A percentile compares a stretch with the other conserved stretches of the same genome.
phyloP scores from a whole-genome alignment of 1,284 basidiomycete species.

The Phlebopus sp. region DNA sequence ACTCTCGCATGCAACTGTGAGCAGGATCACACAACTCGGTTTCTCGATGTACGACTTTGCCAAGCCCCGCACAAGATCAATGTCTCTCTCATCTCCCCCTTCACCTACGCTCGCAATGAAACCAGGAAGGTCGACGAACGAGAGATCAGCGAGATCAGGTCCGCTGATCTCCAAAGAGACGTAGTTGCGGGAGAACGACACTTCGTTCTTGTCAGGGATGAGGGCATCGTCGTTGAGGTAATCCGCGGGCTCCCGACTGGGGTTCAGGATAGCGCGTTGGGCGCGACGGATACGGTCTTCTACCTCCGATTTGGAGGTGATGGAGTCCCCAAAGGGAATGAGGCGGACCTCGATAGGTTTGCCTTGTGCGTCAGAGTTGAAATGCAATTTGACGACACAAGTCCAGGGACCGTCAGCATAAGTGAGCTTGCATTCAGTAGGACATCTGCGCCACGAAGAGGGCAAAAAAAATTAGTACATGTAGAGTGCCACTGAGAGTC shows the following conservation, averaged over 20 bases:
- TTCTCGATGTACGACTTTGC: conserved; percentile 60
- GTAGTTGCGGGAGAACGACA: conserved; percentile 61
- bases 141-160: conserved; percentile 64
- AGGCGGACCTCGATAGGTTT: conserved; percentile 38
- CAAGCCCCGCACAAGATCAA: conserved; percentile 60
- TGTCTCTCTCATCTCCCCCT: conserved; percentile 50
- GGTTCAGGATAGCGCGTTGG: conserved; percentile 71
- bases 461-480: no score
- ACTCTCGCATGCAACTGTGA: conserved; percentile 76
- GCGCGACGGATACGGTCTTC: conserved; percentile 67
- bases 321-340: conserved; percentile 50
- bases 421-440: conserved; percentile 64
- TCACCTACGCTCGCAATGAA: conserved; percentile 61
- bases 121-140: conserved; percentile 56
- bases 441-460: no score
- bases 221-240: conserved; percentile 42
- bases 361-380: conserved; percentile 46
- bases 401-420: conserved; percentile 48
- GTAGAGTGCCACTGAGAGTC: not conserved
- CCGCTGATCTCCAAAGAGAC: conserved; percentile 69
- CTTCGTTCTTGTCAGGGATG: conserved; percentile 32
- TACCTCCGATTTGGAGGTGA: conserved; percentile 51
- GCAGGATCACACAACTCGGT: conserved; percentile 63
- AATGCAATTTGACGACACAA: conserved; percentile 58
- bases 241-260: conserved; percentile 32